Evolutionary conservation across 768 basidiomycete genomes (phyloP).

Genomic region (Tricholoma terreum): DNA sequence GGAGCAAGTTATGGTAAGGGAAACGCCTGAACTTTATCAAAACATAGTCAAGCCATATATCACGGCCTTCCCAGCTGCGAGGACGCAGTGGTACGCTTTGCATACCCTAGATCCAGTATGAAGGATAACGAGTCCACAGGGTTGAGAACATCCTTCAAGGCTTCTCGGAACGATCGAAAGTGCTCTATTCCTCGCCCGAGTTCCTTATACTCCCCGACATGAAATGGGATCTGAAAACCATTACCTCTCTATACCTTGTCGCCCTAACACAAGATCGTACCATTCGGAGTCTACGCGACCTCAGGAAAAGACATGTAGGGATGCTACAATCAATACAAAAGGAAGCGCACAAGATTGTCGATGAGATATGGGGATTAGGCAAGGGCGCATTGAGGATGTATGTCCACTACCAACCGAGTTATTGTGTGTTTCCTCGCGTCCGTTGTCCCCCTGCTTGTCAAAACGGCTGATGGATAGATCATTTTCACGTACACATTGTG

Average conservation of each 20-base stretch:
- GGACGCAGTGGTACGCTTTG: conserved; percentile 72
- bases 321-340: conserved; percentile 65
- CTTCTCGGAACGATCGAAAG: conserved; percentile 65
- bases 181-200: conserved; percentile 60
- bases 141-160: conserved; percentile 82
- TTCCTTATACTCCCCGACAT: conserved; percentile 91
- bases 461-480: conserved; percentile 49
- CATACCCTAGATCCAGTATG: neutral
- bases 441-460: neutral
- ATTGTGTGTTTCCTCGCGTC: conserved; percentile 57
- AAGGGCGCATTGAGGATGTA: conserved; percentile 69
- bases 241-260: conserved; percentile 82
- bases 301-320: conserved; percentile 58
- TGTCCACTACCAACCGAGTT: conserved; percentile 94
- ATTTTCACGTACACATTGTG: conserved; percentile 92
- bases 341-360: conserved; percentile 50
- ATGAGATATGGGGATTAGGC: conserved; percentile 64
- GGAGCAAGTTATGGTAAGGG: conserved; percentile 65
- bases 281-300: conserved; percentile 75
- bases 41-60: conserved; percentile 78
- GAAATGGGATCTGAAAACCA: conserved; percentile 87
- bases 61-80: conserved; percentile 61
- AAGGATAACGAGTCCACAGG: conserved; percentile 42
- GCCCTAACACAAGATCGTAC: conserved; percentile 63
- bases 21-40: conserved; percentile 79